Evolutionary conservation across 345 rosid species (phyloP), one percentile per base, ranked within the genome.

Genomic region (Raphanus sativus): DNA sequence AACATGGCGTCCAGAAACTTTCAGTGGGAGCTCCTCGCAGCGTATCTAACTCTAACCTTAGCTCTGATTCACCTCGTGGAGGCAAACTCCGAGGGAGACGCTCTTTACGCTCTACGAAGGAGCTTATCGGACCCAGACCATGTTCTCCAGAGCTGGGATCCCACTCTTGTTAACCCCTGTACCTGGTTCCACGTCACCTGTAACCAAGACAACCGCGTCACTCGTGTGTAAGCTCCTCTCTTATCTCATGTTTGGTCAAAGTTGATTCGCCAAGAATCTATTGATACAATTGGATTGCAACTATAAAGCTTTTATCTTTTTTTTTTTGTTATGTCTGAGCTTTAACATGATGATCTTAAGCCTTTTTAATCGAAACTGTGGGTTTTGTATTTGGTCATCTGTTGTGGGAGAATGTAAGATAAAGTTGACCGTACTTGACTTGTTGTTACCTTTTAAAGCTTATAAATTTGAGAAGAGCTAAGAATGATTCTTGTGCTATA

Each of bases 101-200:
- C 98, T 56, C 89, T 94, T 4, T 89, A 85, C 83, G 78, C 88
- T 1, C 86, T 92, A 24, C 82, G 93, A 24, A 84, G 78, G 77
- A 88, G 95, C 85, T 77, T 94, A 28, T 80, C 87, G 28, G 98
- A 94, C 74, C 97, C 92, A 6, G 90, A 89, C 80, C 88, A 84
- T 86, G 97, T 88, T 12, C 91, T 94, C 68, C 97, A 94, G 85
- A 94, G 98, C 86, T 94, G 98, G 98, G 98, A 94, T 88, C 98
- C 97, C 8, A 94, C 89, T 61, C 91, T 94, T 17, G 98, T 94
- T 45, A 94, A 84, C 70, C 97, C 98, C 0, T 94, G 98, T 74
- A 94, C 98, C 25, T 94, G 98, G 97, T 94, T 94, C 76, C 98
- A 94, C 78, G 82, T 94, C 86, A 90, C 97, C 62, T 94, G 98